Conservation (phyloP, 331 rosid species). For the Quercus lobata region DNA sequence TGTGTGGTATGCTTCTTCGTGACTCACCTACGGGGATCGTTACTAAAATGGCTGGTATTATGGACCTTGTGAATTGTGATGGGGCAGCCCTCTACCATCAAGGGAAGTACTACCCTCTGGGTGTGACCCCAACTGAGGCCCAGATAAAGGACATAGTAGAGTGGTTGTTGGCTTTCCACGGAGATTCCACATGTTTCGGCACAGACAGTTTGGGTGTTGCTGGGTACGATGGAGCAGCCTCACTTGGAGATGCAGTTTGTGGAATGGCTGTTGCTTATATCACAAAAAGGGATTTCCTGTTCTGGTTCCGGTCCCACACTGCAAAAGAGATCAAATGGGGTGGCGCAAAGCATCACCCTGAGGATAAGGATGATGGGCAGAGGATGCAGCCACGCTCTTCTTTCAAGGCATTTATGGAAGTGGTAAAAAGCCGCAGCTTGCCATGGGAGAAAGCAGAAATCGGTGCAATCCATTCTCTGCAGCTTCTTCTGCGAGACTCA, state of each 20-base stretch:
- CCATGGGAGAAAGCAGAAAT: conserved; percentile 98
- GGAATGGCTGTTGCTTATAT: conserved; percentile 98
- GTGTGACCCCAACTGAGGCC: conserved; percentile 77
- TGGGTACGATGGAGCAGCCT: conserved; percentile 86
- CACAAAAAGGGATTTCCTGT: conserved; percentile 71
- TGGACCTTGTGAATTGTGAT: conserved; percentile 90
- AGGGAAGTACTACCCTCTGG: conserved; percentile 62
- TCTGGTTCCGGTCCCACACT: conserved; percentile 95
- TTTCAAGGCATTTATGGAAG: conserved; percentile 93
- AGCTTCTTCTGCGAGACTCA: conserved; percentile 90
- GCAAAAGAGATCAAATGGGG: conserved; percentile 97
- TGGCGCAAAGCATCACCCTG: conserved; percentile 98
- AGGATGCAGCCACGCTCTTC: conserved; percentile 99
- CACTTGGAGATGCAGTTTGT: conserved; percentile 89
- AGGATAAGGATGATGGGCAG: conserved; percentile 97
- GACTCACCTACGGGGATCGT: conserved; percentile 86
- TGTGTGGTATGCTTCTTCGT: conserved; percentile 97
- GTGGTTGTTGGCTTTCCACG: conserved; percentile 79
- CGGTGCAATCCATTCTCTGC: conserved; percentile 98
- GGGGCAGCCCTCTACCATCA: conserved; percentile 81
- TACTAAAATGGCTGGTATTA: conserved; percentile 85
- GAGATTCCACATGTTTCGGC: conserved; percentile 87
- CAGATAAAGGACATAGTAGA: conserved; percentile 83
- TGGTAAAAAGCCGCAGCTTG: conserved; percentile 90
- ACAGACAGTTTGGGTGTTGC: conserved; percentile 97